Evolutionary conservation across 495 filamentous ascomycete genomes (phyloP).

Genomic region (Cudoniella acicularis): DNA sequence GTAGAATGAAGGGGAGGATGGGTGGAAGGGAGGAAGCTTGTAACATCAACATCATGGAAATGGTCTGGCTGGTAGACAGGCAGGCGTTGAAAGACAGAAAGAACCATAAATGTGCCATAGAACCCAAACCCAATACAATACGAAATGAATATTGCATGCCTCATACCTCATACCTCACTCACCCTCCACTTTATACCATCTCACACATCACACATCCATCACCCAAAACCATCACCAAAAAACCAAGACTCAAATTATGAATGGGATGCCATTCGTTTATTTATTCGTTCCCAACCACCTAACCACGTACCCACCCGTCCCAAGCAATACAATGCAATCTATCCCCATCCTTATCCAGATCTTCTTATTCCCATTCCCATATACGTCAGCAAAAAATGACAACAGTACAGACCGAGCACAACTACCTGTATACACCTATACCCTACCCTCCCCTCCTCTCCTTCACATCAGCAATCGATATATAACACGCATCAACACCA

Average conservation of each 20-base stretch:
- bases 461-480: too few relatives aligned
- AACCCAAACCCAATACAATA: neutral
- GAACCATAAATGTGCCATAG: conserved; percentile 6
- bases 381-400: neutral
- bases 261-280: too few relatives aligned
- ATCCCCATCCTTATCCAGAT: neutral
- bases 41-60: conserved; percentile 12
- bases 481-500: too few relatives aligned
- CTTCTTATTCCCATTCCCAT: neutral
- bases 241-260: too few relatives aligned
- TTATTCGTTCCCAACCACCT: too few relatives aligned
- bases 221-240: neutral
- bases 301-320: too few relatives aligned
- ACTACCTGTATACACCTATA: neutral
- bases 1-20: neutral
- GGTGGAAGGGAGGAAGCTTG: conserved; percentile 3
- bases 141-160: neutral
- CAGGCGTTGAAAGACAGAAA: conserved; percentile 6
- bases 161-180: neutral
- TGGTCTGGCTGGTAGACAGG: neutral
- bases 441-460: neutral
- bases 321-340: neutral
- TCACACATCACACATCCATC: neutral
- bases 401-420: too few relatives aligned
- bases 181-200: neutral